Conservation (phyloP, 345 rosid species). For the Pistacia integerrima region DNA sequence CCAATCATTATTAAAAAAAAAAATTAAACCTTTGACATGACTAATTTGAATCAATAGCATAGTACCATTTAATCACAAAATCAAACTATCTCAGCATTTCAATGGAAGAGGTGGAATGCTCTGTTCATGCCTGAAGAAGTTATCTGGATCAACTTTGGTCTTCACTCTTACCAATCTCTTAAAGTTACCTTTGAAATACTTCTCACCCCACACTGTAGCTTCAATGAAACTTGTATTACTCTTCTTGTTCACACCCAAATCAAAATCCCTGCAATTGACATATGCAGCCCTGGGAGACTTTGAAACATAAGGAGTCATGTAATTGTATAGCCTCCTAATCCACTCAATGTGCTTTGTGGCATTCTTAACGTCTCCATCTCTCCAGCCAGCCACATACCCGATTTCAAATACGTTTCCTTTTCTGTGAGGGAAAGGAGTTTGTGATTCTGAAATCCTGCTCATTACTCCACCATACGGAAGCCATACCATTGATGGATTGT, state of each 20-base stretch:
- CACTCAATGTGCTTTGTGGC: not conserved
- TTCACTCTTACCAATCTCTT: not conserved
- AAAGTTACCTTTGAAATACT: not conserved
- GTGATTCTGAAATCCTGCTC: slow-evolving; percentile 6
- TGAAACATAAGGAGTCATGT: slow-evolving; percentile 6
- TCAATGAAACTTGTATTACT: not conserved
- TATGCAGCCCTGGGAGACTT: not conserved
- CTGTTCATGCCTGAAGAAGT: not conserved
- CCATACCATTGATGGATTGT: not conserved
- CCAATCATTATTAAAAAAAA: no score
- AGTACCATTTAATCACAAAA: no score
- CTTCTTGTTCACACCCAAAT: not conserved
- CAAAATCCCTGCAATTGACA: slow-evolving; percentile 5
- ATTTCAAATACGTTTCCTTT: slow-evolving; percentile 1
- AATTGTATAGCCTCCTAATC: slow-evolving; percentile 1
- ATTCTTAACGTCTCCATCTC: not conserved
- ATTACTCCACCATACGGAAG: not conserved
- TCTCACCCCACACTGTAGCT: not conserved
- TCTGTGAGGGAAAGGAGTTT: slow-evolving; percentile 2
- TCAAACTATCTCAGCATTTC: no score
- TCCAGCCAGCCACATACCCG: not conserved
- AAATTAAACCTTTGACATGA: no score
- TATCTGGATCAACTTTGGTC: not conserved
- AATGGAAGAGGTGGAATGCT: slow-evolving; percentile 5
- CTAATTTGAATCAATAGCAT: no score